Percentiles rank a stretch among this genome's conserved stretches.
phyloP scores from a whole-genome alignment of 164 flowering plant genomes.

The Tinospora cordifolia region DNA sequence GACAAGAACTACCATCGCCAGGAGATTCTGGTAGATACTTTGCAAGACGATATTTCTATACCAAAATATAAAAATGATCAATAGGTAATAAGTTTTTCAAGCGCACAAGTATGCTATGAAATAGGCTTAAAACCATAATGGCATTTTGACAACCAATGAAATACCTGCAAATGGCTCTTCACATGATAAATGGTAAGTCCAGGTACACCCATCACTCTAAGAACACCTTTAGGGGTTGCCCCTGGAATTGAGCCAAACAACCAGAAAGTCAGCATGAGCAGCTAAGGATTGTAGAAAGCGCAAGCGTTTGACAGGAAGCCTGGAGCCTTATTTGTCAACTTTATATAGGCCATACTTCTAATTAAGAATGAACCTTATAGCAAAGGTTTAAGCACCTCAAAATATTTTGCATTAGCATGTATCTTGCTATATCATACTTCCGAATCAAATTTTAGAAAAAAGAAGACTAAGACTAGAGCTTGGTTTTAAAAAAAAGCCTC shows the following conservation, averaged over 20 bases:
- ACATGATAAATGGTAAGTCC: constrained; percentile 73
- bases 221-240: constrained; percentile 73
- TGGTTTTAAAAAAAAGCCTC: too few species aligned
- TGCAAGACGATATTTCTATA: constrained; percentile 63
- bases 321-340: too few species aligned
- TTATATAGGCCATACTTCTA: too few species aligned
- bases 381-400: too few species aligned
- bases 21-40: constrained; percentile 63
- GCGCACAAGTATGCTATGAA: background rate
- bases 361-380: too few species aligned
- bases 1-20: constrained; percentile 37
- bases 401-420: too few species aligned
- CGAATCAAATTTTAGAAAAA: too few species aligned
- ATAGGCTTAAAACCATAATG: background rate
- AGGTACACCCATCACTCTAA: constrained; percentile 68
- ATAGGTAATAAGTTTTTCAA: background rate
- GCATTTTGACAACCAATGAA: background rate
- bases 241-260: constrained; percentile 27
- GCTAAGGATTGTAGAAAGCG: too few species aligned
- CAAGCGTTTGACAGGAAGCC: too few species aligned
- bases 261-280: background rate
- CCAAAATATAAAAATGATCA: background rate
- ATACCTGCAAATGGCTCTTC: constrained; percentile 70
- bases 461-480: too few species aligned
- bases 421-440: too few species aligned